phyloP scores from a whole-genome alignment of 2,329 filamentous ascomycete genomes.

The Xylaria sp. region DNA sequence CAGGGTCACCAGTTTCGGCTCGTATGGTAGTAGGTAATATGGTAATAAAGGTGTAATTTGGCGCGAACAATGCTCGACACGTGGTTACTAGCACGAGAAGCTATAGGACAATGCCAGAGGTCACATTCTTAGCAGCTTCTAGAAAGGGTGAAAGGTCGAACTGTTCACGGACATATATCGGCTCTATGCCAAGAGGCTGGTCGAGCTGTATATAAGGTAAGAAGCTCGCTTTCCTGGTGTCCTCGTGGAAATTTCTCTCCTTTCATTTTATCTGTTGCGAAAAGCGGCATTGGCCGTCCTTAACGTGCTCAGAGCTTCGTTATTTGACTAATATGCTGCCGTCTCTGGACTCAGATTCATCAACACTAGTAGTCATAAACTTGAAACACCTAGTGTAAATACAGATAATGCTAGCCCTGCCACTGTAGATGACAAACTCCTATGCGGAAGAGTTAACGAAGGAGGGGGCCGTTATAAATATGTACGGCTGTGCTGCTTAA shows the following conservation, averaged over 20 bases:
- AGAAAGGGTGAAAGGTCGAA: not conserved
- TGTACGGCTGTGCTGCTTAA: slow-evolving; percentile 1
- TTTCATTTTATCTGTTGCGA: not conserved
- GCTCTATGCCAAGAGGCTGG: not conserved
- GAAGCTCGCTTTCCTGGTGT: not conserved
- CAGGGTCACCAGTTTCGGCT: slow-evolving; percentile 5
- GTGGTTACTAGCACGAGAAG: not conserved
- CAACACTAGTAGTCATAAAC: not conserved
- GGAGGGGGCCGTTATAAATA: not conserved
- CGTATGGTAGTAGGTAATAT: not conserved
- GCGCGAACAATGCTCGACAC: not conserved
- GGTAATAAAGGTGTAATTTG: not conserved
- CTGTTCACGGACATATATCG: not conserved
- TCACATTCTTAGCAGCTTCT: not conserved
- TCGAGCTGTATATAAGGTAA: not conserved
- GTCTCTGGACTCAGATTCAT: not conserved
- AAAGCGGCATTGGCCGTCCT: not conserved
- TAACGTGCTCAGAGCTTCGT: not conserved
- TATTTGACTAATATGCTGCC: not conserved
- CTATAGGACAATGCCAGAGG: not conserved
- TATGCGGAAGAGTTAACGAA: not conserved
- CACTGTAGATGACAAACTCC: not conserved
- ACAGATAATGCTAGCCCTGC: not conserved
- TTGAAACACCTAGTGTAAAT: slow-evolving; percentile 1
- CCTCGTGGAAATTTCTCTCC: not conserved